Evolutionary conservation across 345 rosid species (phyloP).

Genomic region (Luvunga scandens): DNA sequence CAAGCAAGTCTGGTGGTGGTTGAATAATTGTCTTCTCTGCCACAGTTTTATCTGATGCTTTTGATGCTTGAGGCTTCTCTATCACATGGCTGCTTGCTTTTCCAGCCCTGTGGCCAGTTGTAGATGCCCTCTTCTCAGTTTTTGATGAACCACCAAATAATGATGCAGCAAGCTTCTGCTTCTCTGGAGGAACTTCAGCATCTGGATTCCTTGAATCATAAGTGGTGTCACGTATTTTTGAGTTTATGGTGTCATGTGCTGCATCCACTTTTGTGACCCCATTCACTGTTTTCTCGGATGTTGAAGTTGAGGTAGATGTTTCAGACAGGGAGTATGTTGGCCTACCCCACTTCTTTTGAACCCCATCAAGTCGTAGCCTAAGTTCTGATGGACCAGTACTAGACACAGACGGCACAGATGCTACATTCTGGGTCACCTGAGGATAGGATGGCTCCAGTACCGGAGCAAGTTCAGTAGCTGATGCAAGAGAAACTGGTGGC

Average conservation of each 20-base stretch:
- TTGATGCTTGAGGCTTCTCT: constrained; percentile 30
- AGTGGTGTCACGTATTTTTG: constrained; percentile 45
- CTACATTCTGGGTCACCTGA: constrained; percentile 47
- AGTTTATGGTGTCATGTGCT: constrained; percentile 31
- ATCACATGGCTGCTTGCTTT: constrained; percentile 44
- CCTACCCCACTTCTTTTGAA: constrained; percentile 92
- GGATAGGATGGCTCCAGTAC: constrained; percentile 65
- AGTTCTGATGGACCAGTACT: constrained; percentile 57
- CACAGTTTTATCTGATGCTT: constrained; percentile 18
- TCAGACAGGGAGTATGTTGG: constrained; percentile 55
- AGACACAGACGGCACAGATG: constrained; percentile 43
- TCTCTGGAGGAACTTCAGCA: constrained; percentile 71
- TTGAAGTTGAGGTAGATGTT: constrained; percentile 46
- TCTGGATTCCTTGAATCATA: constrained; percentile 60
- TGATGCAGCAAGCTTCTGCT: constrained; percentile 98
- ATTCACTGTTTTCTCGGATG: constrained; percentile 50
- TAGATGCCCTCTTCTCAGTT: constrained; percentile 53
- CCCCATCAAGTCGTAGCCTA: constrained; percentile 91
- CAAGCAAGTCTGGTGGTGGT: constrained; percentile 89
- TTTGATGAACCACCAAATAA: constrained; percentile 80
- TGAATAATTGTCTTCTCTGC: constrained; percentile 43
- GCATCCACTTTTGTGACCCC: constrained; percentile 41
- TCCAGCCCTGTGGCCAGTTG: constrained; percentile 48
- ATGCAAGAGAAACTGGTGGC: constrained; percentile 40
- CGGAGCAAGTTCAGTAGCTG: constrained; percentile 68